Base-by-base conservation (phyloP, 2,329 filamentous ascomycete genomes). In the Apiospora sp. region DNA sequence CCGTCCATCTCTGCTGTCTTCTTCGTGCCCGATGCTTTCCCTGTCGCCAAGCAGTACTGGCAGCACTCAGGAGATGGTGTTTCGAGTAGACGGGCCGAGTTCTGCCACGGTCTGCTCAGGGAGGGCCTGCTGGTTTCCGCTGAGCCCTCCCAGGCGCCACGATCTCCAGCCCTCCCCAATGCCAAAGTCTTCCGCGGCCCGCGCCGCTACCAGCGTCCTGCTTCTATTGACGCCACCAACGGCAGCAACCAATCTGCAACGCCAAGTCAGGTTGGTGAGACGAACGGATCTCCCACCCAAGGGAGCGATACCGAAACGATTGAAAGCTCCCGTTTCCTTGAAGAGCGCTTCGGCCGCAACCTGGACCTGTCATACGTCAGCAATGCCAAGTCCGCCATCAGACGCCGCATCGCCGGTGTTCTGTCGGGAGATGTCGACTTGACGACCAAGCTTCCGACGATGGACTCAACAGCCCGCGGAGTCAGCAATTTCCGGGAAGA, bases 1-100 rank as follows among this genome's bases (percentile, higher is more conserved):
- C 91, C 92, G 0, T 86, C 87, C 13, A 84, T 95, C 30, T 93
- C 89, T 1, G 91, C 91, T 34, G 91, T 98, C 3, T 80, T 98
- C 58, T 94, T 92, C 77, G 90, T 92, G 0, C 85, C 88, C 67
- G 89, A 91, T 16, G 84, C 90, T 24, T 95, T 92, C 77, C 84
- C 90, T 5, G 82, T 93, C 73, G 94, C 94, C n/a, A 98, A 98
- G 82, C 90, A 95, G 78, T 98, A 97, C 79, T 99, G 96, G 96
- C 96, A 98, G 81, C 96, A 99, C 82, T 93, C 94, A 0, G 96
- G 96, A 27, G 95, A 98, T 74, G 96, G 96, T 22, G 88, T 98
- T 19, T 98, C 95, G 0, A 98, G 95, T 81, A 92, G 96, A 69
- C 90, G 95, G 54, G 95, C 94, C 46, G 96, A 98, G 80, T 98